A percentile compares a stretch with the other conserved stretches of the same genome.
Conservation (phyloP, 352 stramenopile genomes). For the Pythium pyrilobum region DNA sequence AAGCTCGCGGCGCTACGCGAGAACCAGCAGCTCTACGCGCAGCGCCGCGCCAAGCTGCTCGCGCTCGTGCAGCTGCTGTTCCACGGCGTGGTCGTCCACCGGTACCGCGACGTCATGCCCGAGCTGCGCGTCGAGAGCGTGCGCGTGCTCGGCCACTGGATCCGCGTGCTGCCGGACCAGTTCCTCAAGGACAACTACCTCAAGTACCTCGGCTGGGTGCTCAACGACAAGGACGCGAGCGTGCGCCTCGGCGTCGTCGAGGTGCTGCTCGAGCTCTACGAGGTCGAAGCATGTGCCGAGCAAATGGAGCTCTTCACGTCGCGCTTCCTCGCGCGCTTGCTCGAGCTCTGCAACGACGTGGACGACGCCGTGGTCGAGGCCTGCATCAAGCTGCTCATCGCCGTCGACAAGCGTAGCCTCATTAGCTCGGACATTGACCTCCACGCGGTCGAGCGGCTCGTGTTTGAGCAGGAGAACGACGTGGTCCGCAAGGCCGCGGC, state of each 20-base stretch:
- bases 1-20: constrained; percentile 54
- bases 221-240: constrained; percentile 85
- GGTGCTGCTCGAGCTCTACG: constrained; percentile 83
- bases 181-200: constrained; percentile 94
- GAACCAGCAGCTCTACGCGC: constrained; percentile 66
- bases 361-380: constrained; percentile 66
- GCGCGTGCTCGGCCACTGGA: constrained; percentile 79
- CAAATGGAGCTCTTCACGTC: constrained; percentile 78
- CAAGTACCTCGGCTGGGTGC: constrained; percentile 96
- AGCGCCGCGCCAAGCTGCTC: constrained; percentile 48
- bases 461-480: constrained; percentile 69
- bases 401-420: constrained; percentile 76
- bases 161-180: constrained; percentile 77
- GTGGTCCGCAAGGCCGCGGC: constrained; percentile 75
- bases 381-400: constrained; percentile 70
- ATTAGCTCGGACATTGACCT: constrained; percentile 77
- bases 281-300: constrained; percentile 53
- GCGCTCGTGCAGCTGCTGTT: constrained; percentile 66
- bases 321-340: constrained; percentile 67
- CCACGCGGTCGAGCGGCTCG: constrained; percentile 68
- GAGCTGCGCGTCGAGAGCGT: constrained; percentile 86
- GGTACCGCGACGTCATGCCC: constrained; percentile 91
- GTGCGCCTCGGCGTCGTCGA: constrained; percentile 84
- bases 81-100: constrained; percentile 71
- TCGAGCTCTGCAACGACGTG: constrained; percentile 80